These are phyloP conservation scores for Stemphylium beticola DNA, from an alignment of 2,329 filamentous ascomycete genomes.

Conservation along the genomic window DNA sequence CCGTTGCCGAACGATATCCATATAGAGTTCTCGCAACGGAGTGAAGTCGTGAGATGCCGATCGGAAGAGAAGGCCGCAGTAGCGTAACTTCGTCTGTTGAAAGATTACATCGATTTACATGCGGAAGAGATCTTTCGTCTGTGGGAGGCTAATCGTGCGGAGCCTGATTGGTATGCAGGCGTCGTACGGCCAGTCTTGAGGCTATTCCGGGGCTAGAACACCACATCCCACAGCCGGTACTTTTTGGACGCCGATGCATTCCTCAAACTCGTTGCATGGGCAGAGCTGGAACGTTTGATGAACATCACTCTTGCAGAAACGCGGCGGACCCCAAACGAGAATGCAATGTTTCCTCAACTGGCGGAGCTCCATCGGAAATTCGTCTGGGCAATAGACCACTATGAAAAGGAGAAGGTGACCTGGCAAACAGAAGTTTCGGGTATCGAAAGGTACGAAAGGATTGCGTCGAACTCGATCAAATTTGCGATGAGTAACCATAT, in stretches of 20 bases:
- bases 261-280: conserved; percentile 19
- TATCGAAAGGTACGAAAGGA: conserved; percentile 8
- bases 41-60: not conserved
- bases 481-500: no score
- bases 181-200: conserved; percentile 9
- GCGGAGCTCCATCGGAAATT: conserved; percentile 13
- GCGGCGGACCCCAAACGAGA: not conserved
- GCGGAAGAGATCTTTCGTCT: conserved; percentile 11
- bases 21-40: conserved; percentile 12
- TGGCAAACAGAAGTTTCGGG: conserved; percentile 3
- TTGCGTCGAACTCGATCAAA: conserved; percentile 1
- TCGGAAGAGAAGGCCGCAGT: conserved; percentile 18
- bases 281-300: conserved; percentile 20
- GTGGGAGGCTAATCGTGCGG: conserved; percentile 5
- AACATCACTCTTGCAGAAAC: not conserved
- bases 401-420: conserved; percentile 14
- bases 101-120: conserved; percentile 20
- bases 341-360: conserved; percentile 3
- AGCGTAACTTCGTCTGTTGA: conserved; percentile 15
- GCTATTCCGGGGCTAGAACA: conserved; percentile 17
- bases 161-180: conserved; percentile 12
- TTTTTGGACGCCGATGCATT: conserved; percentile 13
- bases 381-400: conserved; percentile 7
- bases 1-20: not conserved
- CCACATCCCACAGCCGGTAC: not conserved